phyloP scores from a whole-genome alignment of 176 grass and related monocot genomes.

The Hsuehochloa calcarea region DNA sequence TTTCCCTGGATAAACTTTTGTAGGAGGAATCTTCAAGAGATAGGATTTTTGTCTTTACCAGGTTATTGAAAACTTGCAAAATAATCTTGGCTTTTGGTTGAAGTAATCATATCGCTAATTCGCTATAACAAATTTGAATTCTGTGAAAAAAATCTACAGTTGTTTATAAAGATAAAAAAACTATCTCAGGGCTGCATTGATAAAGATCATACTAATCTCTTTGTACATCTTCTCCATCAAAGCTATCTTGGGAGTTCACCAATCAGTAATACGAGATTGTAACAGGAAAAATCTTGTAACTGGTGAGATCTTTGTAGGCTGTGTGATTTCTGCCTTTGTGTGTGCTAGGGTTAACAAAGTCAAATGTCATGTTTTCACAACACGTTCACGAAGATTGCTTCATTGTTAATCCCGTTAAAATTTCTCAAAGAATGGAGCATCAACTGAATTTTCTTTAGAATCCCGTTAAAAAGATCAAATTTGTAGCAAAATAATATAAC shows the following conservation, averaged over 20 bases:
- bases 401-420: neutral
- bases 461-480: neutral
- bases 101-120: neutral
- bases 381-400: neutral
- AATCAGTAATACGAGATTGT: neutral
- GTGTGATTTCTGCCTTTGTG: neutral
- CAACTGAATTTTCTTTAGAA: neutral
- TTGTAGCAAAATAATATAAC: neutral
- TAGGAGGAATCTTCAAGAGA: neutral
- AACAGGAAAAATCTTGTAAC: neutral
- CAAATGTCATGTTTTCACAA: neutral
- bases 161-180: neutral
- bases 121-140: neutral
- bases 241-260: neutral
- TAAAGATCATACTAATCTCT: neutral
- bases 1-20: neutral
- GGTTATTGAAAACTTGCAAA: neutral
- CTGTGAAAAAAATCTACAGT: neutral
- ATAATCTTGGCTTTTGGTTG: neutral
- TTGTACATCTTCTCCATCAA: neutral
- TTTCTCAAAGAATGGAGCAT: neutral
- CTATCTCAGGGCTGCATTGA: neutral
- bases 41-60: neutral
- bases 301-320: neutral
- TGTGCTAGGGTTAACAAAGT: neutral